Base-by-base conservation (phyloP, 306 rosid genomes). In the Casuarina cunninghamiana region DNA sequence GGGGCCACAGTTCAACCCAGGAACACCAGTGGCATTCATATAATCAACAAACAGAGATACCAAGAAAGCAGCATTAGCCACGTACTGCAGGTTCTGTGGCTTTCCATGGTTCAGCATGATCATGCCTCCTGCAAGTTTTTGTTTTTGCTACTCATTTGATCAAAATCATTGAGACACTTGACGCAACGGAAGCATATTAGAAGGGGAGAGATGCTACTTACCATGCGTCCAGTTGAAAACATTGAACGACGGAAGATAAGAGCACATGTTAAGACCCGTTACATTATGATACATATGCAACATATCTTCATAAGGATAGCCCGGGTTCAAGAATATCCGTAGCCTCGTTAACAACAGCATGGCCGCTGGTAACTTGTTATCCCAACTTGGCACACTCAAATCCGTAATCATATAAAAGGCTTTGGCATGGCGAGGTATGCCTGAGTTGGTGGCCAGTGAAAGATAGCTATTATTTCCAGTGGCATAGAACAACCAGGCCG, bases 301-400 rank as follows among this genome's bases (percentile, higher is more conserved):
- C 90, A 88, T 87, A 7, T 87, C 90, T 81, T 89, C 91, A 3
- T 86, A 87, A 7, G 96, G 93, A 73, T 75, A 91, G 2, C 93
- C 93, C 2, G 89, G 90, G 78, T 80, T 86, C 83, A 89, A 55
- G 80, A 91, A 81, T 74, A 89, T 69, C 76, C 92, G 83, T 3
- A 91, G 54, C 84, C 93, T 79, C 48, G 96, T 89, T 0, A 86
- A 54, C 86, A 90, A 66, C 74, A 90, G 37, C 92, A 90, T 90
- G 1, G 95, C 92, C 12, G 88, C 83, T 0, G 95, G 95, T 46
- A 88, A 76, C 86, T 90, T 90, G 71, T 88, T 88, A 54, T 90
- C 26, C 95, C 95, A 90, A 41, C 89, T 86, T 41, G 81, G 76
- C 37, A 83, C 89, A 75, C 88, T 87, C 54, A 83, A 21, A 3